Percentiles rank a stretch among this genome's conserved stretches.
Evolutionary conservation across 106 monocot species (phyloP).

Genomic region (Phalaenopsis equestris): DNA sequence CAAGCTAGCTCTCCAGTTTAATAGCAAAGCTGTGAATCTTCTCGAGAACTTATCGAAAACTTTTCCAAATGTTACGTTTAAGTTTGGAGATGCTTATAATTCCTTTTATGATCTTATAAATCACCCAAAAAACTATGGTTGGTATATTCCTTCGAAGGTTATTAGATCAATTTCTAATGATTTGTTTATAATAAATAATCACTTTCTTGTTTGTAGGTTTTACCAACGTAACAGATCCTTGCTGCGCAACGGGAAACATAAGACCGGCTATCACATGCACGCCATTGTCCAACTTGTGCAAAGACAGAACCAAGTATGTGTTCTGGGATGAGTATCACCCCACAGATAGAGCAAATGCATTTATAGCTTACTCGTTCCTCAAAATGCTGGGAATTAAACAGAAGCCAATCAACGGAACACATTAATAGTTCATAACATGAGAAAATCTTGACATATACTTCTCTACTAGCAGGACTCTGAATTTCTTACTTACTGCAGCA

Average conservation of each 20-base stretch:
- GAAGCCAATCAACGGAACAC: slow-evolving; percentile 19
- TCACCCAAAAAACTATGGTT: slow-evolving; percentile 51
- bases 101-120: slow-evolving; percentile 61
- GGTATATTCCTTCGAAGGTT: not conserved
- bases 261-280: slow-evolving; percentile 79
- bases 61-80: slow-evolving; percentile 61
- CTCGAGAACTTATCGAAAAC: slow-evolving; percentile 26
- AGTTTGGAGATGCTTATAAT: slow-evolving; percentile 72
- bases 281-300: slow-evolving; percentile 64
- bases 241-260: slow-evolving; percentile 57
- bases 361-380: slow-evolving; percentile 56
- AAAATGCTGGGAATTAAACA: slow-evolving; percentile 32
- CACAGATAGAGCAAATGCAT: slow-evolving; percentile 70
- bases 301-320: slow-evolving; percentile 76
- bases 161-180: not conserved
- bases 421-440: not conserved
- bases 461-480: too few relatives aligned
- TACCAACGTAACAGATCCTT: slow-evolving; percentile 58
- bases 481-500: too few relatives aligned
- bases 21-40: slow-evolving; percentile 33
- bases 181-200: not conserved
- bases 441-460: too few relatives aligned
- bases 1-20: slow-evolving; percentile 60
- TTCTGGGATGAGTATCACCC: slow-evolving; percentile 99
- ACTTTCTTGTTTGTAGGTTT: slow-evolving; percentile 40